Conservation (phyloP, 345 rosid genomes). For the Zanthoxylum bungeanum region DNA sequence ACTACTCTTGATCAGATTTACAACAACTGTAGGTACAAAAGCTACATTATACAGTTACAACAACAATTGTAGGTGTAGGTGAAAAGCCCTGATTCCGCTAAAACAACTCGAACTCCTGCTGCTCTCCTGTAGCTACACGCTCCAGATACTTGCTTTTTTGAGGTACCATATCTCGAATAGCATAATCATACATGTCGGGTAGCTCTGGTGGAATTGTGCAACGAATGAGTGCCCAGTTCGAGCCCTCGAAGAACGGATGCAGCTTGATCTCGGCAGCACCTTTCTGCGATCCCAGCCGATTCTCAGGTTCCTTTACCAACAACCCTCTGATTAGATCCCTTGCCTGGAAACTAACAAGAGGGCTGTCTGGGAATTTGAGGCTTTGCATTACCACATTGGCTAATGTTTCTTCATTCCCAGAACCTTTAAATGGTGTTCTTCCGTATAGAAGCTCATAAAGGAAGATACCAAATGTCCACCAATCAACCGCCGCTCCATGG, state of each 20-base stretch:
- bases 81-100: slow-evolving; percentile 20
- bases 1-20: slow-evolving; percentile 32
- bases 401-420: slow-evolving; percentile 75
- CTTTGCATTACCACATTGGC: slow-evolving; percentile 67
- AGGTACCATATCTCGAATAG: slow-evolving; percentile 30
- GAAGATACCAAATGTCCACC: slow-evolving; percentile 95
- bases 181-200: slow-evolving; percentile 52
- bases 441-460: slow-evolving; percentile 88
- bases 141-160: slow-evolving; percentile 52
- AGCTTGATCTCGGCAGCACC: slow-evolving; percentile 95
- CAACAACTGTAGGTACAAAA: slow-evolving; percentile 19
- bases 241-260: slow-evolving; percentile 83
- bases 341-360: slow-evolving; percentile 73
- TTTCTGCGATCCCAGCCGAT: slow-evolving; percentile 62
- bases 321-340: slow-evolving; percentile 72
- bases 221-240: slow-evolving; percentile 91
- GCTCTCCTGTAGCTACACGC: slow-evolving; percentile 72
- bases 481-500: slow-evolving; percentile 96
- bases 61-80: too few species aligned
- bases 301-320: slow-evolving; percentile 83
- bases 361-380: slow-evolving; percentile 79
- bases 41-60: slow-evolving; percentile 30
- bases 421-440: slow-evolving; percentile 82
- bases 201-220: slow-evolving; percentile 81
- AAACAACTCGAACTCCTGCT: slow-evolving; percentile 86